phyloP scores from a whole-genome alignment of 805 yeast species.

The Suhomyces xylopsoci region DNA sequence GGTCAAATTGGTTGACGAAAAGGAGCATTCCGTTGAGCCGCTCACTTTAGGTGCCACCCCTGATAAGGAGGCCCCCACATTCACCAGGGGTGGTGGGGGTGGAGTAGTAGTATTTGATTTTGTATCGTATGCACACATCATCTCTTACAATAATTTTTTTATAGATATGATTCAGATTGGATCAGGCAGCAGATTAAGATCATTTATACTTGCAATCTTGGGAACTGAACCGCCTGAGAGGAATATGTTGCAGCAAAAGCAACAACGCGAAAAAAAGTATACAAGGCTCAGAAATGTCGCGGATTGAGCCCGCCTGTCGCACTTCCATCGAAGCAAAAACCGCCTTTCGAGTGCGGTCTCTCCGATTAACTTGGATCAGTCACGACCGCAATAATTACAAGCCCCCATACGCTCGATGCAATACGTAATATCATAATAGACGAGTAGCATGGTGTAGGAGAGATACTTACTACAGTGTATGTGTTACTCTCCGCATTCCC shows the following conservation, averaged over 20 bases:
- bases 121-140: background rate
- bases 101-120: background rate
- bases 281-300: background rate
- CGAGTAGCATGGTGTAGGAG: background rate
- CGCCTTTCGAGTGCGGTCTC: background rate
- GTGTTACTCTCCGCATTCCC: background rate
- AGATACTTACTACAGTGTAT: too few species aligned
- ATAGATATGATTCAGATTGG: background rate
- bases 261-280: background rate
- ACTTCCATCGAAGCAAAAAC: background rate
- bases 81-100: background rate
- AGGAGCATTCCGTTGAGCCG: background rate
- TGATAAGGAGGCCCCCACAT: background rate
- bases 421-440: background rate
- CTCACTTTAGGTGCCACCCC: background rate
- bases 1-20: background rate
- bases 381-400: background rate
- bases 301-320: background rate
- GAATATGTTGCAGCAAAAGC: background rate
- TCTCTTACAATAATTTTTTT: background rate
- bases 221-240: background rate
- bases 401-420: background rate
- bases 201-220: background rate
- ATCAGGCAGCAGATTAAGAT: background rate
- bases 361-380: background rate